Conservation (phyloP, 2,329 filamentous ascomycete species). For the Pezicula radicicola region DNA sequence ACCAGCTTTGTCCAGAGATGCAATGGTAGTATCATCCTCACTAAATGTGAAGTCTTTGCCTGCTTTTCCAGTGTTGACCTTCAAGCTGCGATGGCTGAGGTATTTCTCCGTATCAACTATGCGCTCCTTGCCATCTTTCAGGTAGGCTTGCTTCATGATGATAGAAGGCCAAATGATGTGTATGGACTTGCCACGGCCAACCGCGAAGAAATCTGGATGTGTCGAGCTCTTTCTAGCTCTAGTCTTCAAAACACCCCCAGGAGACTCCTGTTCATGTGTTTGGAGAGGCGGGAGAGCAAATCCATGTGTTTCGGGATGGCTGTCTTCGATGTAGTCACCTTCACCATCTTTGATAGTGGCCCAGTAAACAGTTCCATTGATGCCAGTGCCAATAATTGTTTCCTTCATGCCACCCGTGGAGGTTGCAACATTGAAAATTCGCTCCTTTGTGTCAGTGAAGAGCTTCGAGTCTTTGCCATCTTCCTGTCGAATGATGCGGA, state of each 20-base stretch:
- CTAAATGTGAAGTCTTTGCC: slow-evolving; percentile 98
- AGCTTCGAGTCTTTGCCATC: slow-evolving; percentile 89
- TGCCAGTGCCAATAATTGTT: slow-evolving; percentile 85
- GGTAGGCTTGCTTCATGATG: slow-evolving; percentile 59
- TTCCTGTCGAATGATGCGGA: slow-evolving; percentile 91
- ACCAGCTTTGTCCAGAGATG: slow-evolving; percentile 94
- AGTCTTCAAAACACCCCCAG: slow-evolving; percentile 92
- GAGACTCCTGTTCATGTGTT: slow-evolving; percentile 83
- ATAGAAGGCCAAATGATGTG: slow-evolving; percentile 76
- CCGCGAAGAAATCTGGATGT: slow-evolving; percentile 91
- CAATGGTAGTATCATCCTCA: slow-evolving; percentile 91
- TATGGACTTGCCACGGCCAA: slow-evolving; percentile 94
- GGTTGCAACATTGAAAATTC: slow-evolving; percentile 90
- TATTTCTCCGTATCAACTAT: slow-evolving; percentile 85
- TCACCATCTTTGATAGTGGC: slow-evolving; percentile 73
- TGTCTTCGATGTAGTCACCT: slow-evolving; percentile 75
- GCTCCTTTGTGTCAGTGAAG: slow-evolving; percentile 87
- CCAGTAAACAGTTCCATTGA: slow-evolving; percentile 98
- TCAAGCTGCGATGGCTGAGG: slow-evolving; percentile 80
- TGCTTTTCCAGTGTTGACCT: slow-evolving; percentile 95
- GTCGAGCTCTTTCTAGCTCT: slow-evolving; percentile 85
- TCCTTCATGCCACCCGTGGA: slow-evolving; percentile 65
- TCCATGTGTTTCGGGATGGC: slow-evolving; percentile 78
- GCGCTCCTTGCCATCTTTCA: slow-evolving; percentile 62
- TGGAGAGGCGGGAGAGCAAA: slow-evolving; percentile 87